phyloP scores from a whole-genome alignment of 2,329 filamentous ascomycete species.

The Paraphaeosphaeria minitans region DNA sequence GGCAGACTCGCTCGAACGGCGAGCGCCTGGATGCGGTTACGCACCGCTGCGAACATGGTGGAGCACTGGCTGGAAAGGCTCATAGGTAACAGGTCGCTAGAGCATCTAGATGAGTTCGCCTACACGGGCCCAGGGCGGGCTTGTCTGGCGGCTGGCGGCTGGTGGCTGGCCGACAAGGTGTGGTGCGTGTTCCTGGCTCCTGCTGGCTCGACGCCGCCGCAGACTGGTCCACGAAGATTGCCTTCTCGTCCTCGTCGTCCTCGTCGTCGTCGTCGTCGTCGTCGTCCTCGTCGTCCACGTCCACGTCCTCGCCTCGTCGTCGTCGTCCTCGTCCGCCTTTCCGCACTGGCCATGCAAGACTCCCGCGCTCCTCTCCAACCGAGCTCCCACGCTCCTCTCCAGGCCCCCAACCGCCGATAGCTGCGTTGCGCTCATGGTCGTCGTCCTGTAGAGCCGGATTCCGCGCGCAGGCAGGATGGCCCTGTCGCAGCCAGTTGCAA shows the following conservation, averaged over 20 bases:
- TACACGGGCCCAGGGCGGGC: constrained; percentile 13
- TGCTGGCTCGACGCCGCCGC: constrained; percentile 27
- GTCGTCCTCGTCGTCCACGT: no score
- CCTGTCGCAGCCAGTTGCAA: constrained; percentile 33
- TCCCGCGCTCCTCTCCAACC: constrained; percentile 26
- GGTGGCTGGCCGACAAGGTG: constrained; percentile 13
- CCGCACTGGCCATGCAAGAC: constrained; percentile 37
- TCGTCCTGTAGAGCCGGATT: constrained; percentile 18
- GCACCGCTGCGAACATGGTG: constrained; percentile 11
- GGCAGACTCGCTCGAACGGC: not conserved
- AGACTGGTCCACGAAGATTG: constrained; percentile 26
- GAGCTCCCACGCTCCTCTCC: constrained; percentile 26
- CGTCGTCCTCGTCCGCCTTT: constrained; percentile 33
- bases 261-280: no score
- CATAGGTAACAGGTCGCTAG: constrained; percentile 9
- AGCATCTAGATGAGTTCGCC: not conserved
- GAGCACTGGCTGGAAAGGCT: constrained; percentile 11
- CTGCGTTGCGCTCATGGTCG: constrained; percentile 22
- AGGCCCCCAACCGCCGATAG: constrained; percentile 27
- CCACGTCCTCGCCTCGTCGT: no score
- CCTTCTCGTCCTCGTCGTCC: no score
- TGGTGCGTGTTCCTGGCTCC: constrained; percentile 26
- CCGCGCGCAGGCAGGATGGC: constrained; percentile 38
- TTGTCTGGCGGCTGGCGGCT: no score
- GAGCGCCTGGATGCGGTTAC: constrained; percentile 1